Conservation (phyloP, 257 asterid genomes). For the Solanum chilense region DNA sequence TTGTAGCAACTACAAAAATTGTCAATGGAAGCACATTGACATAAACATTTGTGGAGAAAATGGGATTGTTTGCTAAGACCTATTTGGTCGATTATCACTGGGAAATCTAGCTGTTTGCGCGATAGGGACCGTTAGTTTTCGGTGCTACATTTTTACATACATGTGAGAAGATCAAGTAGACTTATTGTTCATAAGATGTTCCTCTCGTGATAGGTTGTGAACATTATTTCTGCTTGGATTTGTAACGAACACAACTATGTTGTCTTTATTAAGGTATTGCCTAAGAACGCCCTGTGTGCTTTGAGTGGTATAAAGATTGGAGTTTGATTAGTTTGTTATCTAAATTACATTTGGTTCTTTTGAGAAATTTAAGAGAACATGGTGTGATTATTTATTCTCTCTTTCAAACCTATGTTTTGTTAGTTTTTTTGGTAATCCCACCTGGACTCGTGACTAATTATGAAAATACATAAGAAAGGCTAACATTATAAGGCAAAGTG, state of each 20-base stretch:
- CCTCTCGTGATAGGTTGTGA: not conserved
- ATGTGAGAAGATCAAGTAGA: not conserved
- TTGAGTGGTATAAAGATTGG: not conserved
- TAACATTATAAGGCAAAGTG: not conserved
- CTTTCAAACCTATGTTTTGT: not conserved
- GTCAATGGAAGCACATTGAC: conserved; percentile 58
- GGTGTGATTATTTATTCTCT: not conserved
- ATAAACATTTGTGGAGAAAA: conserved; percentile 46
- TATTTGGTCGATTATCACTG: not conserved
- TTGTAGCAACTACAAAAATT: conserved; percentile 70
- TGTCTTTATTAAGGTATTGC: not conserved
- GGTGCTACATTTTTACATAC: not conserved
- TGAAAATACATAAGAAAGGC: fast-evolving
- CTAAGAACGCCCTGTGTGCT: not conserved
- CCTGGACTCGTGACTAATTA: not conserved
- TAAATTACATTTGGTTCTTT: not conserved
- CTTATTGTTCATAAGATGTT: not conserved
- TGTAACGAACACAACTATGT: not conserved
- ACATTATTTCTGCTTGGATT: not conserved
- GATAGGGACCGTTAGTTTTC: not conserved
- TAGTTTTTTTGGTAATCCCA: not conserved
- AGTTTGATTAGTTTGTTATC: not conserved
- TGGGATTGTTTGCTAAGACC: conserved; percentile 19
- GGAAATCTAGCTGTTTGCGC: not conserved
- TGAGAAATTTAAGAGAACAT: not conserved